Percentiles rank a stretch among this genome's conserved stretches.
These are phyloP conservation scores for Macrophomina phaseolina DNA, from an alignment of 2,329 filamentous ascomycete species.

Conservation along the genomic window DNA sequence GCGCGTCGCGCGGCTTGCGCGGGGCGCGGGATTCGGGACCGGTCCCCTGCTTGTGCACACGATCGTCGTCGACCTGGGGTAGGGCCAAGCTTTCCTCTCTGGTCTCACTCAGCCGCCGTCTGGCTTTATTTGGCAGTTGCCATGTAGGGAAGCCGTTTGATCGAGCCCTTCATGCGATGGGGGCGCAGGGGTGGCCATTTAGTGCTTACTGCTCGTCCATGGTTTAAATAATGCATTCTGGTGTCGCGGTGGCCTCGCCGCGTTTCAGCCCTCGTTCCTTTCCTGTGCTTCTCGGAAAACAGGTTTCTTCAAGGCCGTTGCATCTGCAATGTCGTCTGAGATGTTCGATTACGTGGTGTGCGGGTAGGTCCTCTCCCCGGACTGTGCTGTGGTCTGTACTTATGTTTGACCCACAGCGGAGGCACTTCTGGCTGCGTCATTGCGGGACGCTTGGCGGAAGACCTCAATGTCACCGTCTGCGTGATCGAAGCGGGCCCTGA, in stretches of 20 bases:
- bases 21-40: neutral
- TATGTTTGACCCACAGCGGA: constrained; percentile 41
- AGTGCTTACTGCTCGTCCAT: constrained; percentile 5
- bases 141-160: neutral
- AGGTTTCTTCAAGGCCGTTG: neutral
- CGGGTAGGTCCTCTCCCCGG: constrained; percentile 25
- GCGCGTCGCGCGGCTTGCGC: neutral
- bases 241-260: neutral
- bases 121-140: no score
- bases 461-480: constrained; percentile 48
- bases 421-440: constrained; percentile 58
- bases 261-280: neutral
- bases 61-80: neutral
- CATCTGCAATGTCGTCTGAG: constrained; percentile 1
- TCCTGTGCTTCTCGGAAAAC: neutral
- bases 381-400: constrained; percentile 9
- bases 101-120: neutral
- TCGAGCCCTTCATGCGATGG: neutral
- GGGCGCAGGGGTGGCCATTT: neutral
- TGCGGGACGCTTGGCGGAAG: constrained; percentile 55
- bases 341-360: constrained; percentile 28
- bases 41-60: neutral
- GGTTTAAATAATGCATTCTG: neutral
- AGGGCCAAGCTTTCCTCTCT: neutral
- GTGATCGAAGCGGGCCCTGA: constrained; percentile 57